A percentile compares a stretch with the other conserved stretches of the same genome.
Evolutionary conservation across 2,329 filamentous ascomycete genomes (phyloP).

Genomic region (Stachybotrys chartarum): DNA sequence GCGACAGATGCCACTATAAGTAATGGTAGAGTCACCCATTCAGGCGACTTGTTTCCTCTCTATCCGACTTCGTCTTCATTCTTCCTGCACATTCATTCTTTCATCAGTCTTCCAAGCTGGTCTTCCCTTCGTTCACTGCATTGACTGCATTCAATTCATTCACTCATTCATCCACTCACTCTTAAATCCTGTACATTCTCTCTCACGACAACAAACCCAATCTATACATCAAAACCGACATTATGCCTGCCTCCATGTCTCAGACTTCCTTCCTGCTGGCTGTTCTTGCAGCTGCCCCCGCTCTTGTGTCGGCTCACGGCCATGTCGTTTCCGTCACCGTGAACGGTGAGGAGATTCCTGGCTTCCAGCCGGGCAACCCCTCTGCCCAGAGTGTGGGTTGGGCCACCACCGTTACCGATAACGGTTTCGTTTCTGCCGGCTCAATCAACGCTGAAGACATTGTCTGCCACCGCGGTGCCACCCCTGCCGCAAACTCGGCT

Average conservation of each 20-base stretch:
- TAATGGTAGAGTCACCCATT: background rate
- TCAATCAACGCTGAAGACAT: slow-evolving; percentile 32
- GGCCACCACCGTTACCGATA: slow-evolving; percentile 21
- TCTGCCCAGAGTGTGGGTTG: slow-evolving; percentile 1
- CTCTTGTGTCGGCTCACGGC: background rate
- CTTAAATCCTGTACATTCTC: background rate
- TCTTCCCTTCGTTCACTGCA: background rate
- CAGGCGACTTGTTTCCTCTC: background rate
- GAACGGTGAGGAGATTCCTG: background rate
- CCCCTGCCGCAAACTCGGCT: slow-evolving; percentile 27
- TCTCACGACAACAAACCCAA: background rate
- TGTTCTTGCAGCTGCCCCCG: background rate
- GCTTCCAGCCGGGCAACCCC: slow-evolving; percentile 1
- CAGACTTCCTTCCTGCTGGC: background rate
- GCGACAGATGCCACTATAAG: background rate
- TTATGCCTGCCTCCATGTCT: background rate
- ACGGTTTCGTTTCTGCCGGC: slow-evolving; percentile 41
- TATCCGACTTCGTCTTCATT: background rate
- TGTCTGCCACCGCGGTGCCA: slow-evolving; percentile 36
- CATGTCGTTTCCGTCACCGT: background rate
- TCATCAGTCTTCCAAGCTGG: background rate
- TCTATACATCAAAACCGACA: background rate
- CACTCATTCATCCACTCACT: background rate
- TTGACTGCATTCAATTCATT: background rate
- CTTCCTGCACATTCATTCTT: slow-evolving; percentile 1